These are phyloP conservation scores for Metschnikowia matae DNA, from an alignment of 805 yeast species.

Conservation along the genomic window DNA sequence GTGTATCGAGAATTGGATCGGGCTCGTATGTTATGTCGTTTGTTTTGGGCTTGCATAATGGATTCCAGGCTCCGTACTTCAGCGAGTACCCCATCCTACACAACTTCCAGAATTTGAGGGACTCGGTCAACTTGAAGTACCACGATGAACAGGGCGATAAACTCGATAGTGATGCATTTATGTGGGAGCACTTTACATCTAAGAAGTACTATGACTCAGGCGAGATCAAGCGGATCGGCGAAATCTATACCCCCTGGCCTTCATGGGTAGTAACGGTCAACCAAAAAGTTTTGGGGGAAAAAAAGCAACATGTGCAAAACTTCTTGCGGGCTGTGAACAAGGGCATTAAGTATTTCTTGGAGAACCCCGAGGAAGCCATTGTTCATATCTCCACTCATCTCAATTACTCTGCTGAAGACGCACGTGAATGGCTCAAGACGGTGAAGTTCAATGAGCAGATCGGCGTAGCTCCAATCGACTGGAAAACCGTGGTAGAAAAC, in stretches of 20 bases:
- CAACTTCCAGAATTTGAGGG: slow-evolving; percentile 72
- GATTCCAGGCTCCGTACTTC: slow-evolving; percentile 51
- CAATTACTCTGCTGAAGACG: slow-evolving; percentile 76
- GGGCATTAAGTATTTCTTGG: slow-evolving; percentile 65
- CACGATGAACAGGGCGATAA: slow-evolving; percentile 30
- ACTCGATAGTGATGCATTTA: slow-evolving; percentile 67
- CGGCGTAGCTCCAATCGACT: slow-evolving; percentile 40
- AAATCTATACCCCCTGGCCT: slow-evolving; percentile 94
- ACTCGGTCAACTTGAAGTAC: slow-evolving; percentile 60
- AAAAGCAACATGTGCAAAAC: slow-evolving; percentile 21
- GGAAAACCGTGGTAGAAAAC: slow-evolving; percentile 46
- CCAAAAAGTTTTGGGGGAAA: slow-evolving; percentile 30
- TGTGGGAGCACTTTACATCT: slow-evolving; percentile 95
- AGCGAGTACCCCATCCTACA: slow-evolving; percentile 53
- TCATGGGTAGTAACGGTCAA: slow-evolving; percentile 78
- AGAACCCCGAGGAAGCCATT: slow-evolving; percentile 60
- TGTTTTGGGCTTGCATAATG: slow-evolving; percentile 64
- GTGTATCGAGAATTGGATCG: slow-evolving; percentile 83
- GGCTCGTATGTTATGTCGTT: slow-evolving; percentile 91
- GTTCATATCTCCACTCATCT: slow-evolving; percentile 60
- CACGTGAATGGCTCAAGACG: slow-evolving; percentile 75
- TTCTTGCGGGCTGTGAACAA: slow-evolving; percentile 55
- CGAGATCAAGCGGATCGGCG: slow-evolving; percentile 80
- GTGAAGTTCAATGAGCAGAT: slow-evolving; percentile 55
- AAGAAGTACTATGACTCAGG: slow-evolving; percentile 76